Evolutionary conservation across 2,329 filamentous ascomycete species (phyloP).

Genomic region (Trichoderma arundinaceum): DNA sequence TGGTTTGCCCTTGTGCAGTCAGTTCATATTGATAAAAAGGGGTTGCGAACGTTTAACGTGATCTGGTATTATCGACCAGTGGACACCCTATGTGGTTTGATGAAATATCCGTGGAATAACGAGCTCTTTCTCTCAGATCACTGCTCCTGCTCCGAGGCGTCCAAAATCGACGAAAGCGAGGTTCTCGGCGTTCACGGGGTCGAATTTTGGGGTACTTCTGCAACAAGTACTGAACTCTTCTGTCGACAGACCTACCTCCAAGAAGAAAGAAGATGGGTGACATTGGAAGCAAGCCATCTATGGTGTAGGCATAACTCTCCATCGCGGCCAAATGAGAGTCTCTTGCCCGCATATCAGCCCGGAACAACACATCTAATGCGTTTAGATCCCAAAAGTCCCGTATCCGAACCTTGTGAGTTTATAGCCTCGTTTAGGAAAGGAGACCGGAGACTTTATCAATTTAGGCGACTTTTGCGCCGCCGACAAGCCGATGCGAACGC

Average conservation of each 20-base stretch:
- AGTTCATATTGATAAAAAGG: constrained; percentile 48
- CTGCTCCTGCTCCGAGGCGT: constrained; percentile 66
- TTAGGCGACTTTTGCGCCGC: constrained; percentile 62
- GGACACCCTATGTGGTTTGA: constrained; percentile 72
- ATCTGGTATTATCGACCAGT: constrained; percentile 75
- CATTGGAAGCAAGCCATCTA: constrained; percentile 61
- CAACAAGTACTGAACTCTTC: constrained; percentile 61
- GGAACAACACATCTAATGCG: constrained; percentile 67
- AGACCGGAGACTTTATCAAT: constrained; percentile 38
- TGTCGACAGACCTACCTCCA: constrained; percentile 72
- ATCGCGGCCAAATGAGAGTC: constrained; percentile 24
- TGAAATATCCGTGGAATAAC: constrained; percentile 71
- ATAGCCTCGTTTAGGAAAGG: constrained; percentile 41
- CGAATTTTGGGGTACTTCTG: constrained; percentile 59
- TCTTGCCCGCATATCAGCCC: constrained; percentile 44
- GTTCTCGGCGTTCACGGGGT: constrained; percentile 64
- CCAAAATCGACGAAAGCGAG: constrained; percentile 58
- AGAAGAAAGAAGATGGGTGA: constrained; percentile 65
- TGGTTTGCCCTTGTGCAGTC: constrained; percentile 76
- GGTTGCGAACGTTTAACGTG: constrained; percentile 60
- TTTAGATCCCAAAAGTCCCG: constrained; percentile 38
- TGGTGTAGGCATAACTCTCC: constrained; percentile 51
- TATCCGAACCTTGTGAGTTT: constrained; percentile 68
- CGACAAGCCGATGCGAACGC: constrained; percentile 45
- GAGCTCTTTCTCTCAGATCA: constrained; percentile 80